Conservation (phyloP, 2,329 filamentous ascomycete genomes). For the Dothidotthia symphoricarpi region DNA sequence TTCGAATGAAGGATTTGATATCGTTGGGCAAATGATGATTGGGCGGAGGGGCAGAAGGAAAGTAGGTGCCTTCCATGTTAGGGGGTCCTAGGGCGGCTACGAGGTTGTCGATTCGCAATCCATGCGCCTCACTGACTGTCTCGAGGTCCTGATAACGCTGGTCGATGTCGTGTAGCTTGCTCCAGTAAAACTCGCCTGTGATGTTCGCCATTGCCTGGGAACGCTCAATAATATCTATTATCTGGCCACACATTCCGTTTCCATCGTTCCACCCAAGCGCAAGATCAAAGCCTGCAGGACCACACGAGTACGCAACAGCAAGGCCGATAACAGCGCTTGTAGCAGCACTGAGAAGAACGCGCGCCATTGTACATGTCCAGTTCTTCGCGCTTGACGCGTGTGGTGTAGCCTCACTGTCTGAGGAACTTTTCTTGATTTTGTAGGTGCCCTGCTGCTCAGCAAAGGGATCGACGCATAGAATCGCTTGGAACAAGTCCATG, state of each 20-base stretch:
- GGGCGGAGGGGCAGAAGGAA: background rate
- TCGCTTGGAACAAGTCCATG: too few relatives aligned
- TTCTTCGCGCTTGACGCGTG: background rate
- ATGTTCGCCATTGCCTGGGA: slow-evolving; percentile 10
- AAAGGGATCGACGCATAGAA: too few relatives aligned
- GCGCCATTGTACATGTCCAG: background rate
- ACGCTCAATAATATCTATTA: slow-evolving; percentile 10
- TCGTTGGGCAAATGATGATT: background rate
- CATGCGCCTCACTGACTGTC: slow-evolving; percentile 6
- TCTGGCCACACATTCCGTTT: slow-evolving; percentile 1
- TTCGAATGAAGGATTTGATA: background rate
- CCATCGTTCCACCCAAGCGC: too few relatives aligned
- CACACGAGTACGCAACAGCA: background rate
- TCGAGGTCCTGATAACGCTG: slow-evolving; percentile 7
- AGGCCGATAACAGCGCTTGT: background rate
- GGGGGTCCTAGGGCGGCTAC: slow-evolving; percentile 25
- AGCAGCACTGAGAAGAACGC: background rate
- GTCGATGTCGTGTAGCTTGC: slow-evolving; percentile 10
- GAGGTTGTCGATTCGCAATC: slow-evolving; percentile 22
- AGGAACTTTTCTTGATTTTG: slow-evolving; percentile 1
- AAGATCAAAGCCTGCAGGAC: background rate
- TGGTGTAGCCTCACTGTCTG: slow-evolving; percentile 1
- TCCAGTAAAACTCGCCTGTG: slow-evolving; percentile 8
- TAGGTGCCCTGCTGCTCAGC: too few relatives aligned
- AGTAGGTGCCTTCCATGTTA: slow-evolving; percentile 22